Base-by-base conservation (phyloP, 148 eudicot species). In the Cornus controversa region DNA sequence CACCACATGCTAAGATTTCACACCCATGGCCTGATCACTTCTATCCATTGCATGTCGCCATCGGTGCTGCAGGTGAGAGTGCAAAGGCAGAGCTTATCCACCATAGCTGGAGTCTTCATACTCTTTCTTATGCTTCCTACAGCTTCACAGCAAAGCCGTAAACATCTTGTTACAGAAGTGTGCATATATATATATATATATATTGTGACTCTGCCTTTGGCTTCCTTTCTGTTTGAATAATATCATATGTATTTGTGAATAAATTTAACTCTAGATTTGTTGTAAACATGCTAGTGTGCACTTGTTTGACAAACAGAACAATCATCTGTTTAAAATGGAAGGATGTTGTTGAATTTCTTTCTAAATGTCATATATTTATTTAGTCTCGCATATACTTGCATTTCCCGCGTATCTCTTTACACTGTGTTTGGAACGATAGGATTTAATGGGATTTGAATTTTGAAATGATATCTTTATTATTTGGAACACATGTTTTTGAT, bases 21-120 rank as follows among this genome's bases (percentile, higher is more conserved):
- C 97, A 94, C 73, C 98, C 97, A 7, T 24, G 69, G 69, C 97
- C 98, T 1, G 97, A 94, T 10, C 98, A 94, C 77, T 89, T 92
- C 29, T 92, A 92, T 67, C 98, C 98, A 5, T 66, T 94, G 75
- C 98, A 92, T 42, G 94, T 94, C 58, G 98, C 98, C 66, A 77
- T 92, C 81, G 98, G 98, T 16, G 98, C 98, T 14, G 84, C 93
- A 2, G 94, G 93, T 60, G 89, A 78, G 36, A 71, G 81, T 37
- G 57, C 98, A 0, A 92, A 89, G 74, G 91, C 91, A 0, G 91
- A 92, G 79, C 92, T 90, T 47, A 83, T 94, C 50, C 96, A 94
- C 74, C 87, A 89, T 50, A 94, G 97, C 77, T 94, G 98, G 98
- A 64, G 79, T 2, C 80, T 69, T 20, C 81, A 85, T 13, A 79